Base-by-base conservation (phyloP, 2,329 filamentous ascomycete species). In the Ceratocystis huliohia region DNA sequence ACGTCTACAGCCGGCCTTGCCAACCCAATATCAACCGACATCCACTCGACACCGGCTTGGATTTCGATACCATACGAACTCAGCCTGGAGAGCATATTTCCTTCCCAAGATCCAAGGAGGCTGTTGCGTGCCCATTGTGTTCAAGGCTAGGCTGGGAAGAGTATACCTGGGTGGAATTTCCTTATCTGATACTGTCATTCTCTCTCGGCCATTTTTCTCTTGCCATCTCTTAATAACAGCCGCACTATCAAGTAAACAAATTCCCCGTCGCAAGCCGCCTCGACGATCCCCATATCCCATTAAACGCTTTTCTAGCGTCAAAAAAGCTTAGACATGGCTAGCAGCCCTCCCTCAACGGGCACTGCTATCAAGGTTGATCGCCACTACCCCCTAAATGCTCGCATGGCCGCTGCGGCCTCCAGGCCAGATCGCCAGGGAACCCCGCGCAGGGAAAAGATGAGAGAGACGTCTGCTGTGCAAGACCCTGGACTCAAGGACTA, bases 401-500 rank as follows among this genome's bases (percentile, higher is more conserved):
- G 75, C 66, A 72, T 75, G 64, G 73, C 75, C 59, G 73, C 73
- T 53, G 76, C 74, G 70, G 76, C 75, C 66, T 73, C 76, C 70
- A 77, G 77, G 70, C 50, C 66, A 28, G 81, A 80, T 70, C 77
- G 77, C 65, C 80, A 79, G 68, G 80, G 80, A 65, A 85, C 82
- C 56, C 85, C 86, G 70, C 83, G 87, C 62, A 84, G 84, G 70
- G 79, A 88, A 28, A 84, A 84, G 70, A 74, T 73, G 46, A 83
- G 86, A 70, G 84, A 88, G 71, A 83, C 78, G 66, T 77, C 77
- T 70, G 85, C 86, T 5, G 78, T 89, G 67, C 88, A 91, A 74
- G 88, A 91, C 74, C 87, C 87, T 2, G 88, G 88, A 25, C 76
- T 92, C 73, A 90, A 88, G 77, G 88, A 92, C 77, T 93, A 88